phyloP scores from a whole-genome alignment of 2,329 filamentous ascomycete species.

The Botryotinia calthae region DNA sequence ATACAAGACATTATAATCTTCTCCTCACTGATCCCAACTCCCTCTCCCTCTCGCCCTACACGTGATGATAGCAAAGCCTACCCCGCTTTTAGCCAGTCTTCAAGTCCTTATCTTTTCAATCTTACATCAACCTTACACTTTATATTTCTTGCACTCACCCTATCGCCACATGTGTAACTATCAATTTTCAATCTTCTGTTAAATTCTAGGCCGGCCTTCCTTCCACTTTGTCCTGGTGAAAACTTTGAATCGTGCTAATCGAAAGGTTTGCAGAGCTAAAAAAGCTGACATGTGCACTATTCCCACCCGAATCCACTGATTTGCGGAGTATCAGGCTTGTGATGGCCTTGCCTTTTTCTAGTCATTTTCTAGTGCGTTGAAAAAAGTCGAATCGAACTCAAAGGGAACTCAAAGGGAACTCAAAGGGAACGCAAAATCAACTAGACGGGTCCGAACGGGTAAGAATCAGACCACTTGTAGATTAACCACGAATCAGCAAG shows the following conservation, averaged over 20 bases:
- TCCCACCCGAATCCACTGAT: not conserved
- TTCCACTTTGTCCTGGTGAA: not conserved
- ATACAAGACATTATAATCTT: not conserved
- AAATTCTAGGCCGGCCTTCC: not conserved
- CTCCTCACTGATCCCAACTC: not conserved
- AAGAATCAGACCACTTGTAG: conserved; percentile 1
- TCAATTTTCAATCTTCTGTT: not conserved
- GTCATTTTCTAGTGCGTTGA: not conserved
- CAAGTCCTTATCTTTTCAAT: not conserved
- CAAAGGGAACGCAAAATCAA: not conserved
- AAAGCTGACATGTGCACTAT: not conserved
- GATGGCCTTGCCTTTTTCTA: not conserved
- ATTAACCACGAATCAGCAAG: not conserved
- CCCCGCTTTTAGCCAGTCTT: not conserved
- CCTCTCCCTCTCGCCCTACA: not conserved
- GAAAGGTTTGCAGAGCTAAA: not conserved
- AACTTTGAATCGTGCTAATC: not conserved
- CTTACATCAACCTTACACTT: not conserved
- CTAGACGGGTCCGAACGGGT: not conserved
- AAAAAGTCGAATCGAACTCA: not conserved
- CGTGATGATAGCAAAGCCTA: not conserved
- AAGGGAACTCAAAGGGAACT: not conserved
- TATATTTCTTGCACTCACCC: not conserved
- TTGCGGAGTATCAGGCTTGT: not conserved
- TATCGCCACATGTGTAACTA: not conserved